phyloP scores from a whole-genome alignment of 371 early-diverging fungal genomes.

The Apophysomyces variabilis region DNA sequence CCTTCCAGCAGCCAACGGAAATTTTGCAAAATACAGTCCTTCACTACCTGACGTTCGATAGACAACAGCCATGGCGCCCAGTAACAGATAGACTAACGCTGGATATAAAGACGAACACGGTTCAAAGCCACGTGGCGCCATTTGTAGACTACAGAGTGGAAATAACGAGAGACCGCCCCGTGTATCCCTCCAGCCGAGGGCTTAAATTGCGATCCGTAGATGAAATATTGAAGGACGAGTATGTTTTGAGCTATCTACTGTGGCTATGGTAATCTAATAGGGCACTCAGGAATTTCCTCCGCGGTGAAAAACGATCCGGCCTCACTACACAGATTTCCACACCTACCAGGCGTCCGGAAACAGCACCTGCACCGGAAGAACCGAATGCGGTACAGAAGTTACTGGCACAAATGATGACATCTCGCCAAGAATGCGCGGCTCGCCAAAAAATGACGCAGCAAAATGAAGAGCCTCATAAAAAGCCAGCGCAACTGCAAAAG shows the following conservation, averaged over 20 bases:
- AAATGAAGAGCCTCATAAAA: background rate
- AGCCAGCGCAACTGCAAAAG: background rate
- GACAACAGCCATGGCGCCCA: constrained; percentile 15
- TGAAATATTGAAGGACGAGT: constrained; percentile 21
- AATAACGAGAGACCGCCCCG: constrained; percentile 10
- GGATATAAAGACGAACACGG: constrained; percentile 13
- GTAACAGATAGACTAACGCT: constrained; percentile 8
- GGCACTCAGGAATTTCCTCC: background rate
- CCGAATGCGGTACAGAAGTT: background rate
- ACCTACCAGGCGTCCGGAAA: background rate
- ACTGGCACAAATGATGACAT: constrained; percentile 11
- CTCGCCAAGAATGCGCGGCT: background rate
- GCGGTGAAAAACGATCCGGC: constrained; percentile 3
- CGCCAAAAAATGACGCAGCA: background rate
- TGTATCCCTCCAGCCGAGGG: constrained; percentile 20
- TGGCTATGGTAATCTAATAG: background rate
- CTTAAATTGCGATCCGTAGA: constrained; percentile 20
- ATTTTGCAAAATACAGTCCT: constrained; percentile 10
- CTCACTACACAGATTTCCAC: background rate
- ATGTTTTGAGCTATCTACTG: constrained; percentile 5
- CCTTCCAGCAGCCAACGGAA: constrained; percentile 24
- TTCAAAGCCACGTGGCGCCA: constrained; percentile 21
- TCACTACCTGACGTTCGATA: constrained; percentile 9
- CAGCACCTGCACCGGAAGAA: constrained; percentile 11
- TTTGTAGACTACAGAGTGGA: constrained; percentile 16